These are phyloP conservation scores for Paramyrothecium sp. DNA, from an alignment of 2,329 filamentous ascomycete genomes.

Conservation along the genomic window DNA sequence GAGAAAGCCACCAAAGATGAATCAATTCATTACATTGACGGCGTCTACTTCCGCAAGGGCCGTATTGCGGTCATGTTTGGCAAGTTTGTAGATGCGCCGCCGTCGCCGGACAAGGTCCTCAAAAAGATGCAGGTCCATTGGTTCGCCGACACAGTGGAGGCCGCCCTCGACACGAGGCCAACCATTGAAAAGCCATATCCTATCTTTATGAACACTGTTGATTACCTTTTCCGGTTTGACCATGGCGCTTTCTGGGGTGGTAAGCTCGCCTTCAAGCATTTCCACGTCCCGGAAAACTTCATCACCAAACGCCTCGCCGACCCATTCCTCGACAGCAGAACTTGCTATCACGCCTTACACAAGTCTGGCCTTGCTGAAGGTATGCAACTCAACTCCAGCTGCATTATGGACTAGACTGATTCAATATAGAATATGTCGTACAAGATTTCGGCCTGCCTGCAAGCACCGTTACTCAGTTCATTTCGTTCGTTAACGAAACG, in stretches of 20 bases:
- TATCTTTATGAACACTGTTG: conserved; percentile 40
- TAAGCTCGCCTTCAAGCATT: conserved; percentile 48
- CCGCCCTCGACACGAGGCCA: conserved; percentile 20
- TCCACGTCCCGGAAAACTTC: conserved; percentile 48
- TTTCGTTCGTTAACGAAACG: conserved; percentile 25
- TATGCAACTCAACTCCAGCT: conserved; percentile 22
- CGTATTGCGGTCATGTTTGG: conserved; percentile 51
- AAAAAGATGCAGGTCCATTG: conserved; percentile 28
- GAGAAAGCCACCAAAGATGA: conserved; percentile 24
- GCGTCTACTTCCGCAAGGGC: conserved; percentile 47
- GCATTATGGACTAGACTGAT: too few species aligned
- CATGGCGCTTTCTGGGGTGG: conserved; percentile 56
- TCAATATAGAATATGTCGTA: conserved; percentile 46
- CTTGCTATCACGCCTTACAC: conserved; percentile 52
- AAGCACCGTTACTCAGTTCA: conserved; percentile 22
- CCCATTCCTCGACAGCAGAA: conserved; percentile 50
- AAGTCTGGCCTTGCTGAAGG: conserved; percentile 39
- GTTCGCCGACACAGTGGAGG: conserved; percentile 26
- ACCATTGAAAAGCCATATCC: conserved; percentile 14
- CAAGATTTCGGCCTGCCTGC: conserved; percentile 42
- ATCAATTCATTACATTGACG: conserved; percentile 53
- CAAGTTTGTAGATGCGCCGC: conserved; percentile 36
- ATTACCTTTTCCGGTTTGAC: conserved; percentile 58
- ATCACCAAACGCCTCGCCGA: conserved; percentile 49
- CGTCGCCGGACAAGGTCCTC: conserved; percentile 42